A percentile compares a stretch with the other conserved stretches of the same genome.
Evolutionary conservation across 257 asterid species (phyloP).

Genomic region (Ligustrum vulgare): DNA sequence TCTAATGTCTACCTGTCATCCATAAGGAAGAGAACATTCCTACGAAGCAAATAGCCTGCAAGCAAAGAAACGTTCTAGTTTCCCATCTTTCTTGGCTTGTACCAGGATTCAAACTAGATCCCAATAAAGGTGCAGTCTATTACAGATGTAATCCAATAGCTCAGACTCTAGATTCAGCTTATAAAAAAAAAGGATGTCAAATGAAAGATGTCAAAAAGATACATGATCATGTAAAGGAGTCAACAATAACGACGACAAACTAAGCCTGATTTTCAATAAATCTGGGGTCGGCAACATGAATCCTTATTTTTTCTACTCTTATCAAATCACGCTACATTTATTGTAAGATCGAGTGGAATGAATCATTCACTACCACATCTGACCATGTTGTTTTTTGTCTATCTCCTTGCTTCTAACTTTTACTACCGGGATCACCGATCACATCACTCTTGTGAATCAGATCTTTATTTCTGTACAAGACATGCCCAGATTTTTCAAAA

Average conservation of each 20-base stretch:
- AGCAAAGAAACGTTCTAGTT: background rate
- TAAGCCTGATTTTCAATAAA: background rate
- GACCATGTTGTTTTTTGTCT: background rate
- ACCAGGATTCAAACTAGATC: background rate
- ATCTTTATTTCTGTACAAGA: background rate
- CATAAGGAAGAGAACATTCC: conserved; percentile 1
- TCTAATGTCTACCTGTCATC: background rate
- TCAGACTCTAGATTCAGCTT: background rate
- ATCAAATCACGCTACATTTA: background rate
- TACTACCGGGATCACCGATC: background rate
- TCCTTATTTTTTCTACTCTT: background rate
- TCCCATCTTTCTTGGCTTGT: background rate
- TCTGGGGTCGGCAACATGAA: background rate
- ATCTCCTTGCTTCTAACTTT: background rate
- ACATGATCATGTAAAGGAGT: background rate
- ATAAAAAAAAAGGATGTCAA: background rate
- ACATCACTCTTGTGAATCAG: background rate
- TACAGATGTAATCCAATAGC: background rate
- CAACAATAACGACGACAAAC: background rate
- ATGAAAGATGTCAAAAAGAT: background rate
- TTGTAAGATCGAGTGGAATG: background rate
- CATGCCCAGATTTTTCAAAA: background rate
- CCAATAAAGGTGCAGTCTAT: background rate
- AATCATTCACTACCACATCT: background rate
- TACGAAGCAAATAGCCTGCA: background rate